These are phyloP conservation scores for Geoglossum cookeanum DNA, from an alignment of 2,329 filamentous ascomycete species.

Conservation along the genomic window DNA sequence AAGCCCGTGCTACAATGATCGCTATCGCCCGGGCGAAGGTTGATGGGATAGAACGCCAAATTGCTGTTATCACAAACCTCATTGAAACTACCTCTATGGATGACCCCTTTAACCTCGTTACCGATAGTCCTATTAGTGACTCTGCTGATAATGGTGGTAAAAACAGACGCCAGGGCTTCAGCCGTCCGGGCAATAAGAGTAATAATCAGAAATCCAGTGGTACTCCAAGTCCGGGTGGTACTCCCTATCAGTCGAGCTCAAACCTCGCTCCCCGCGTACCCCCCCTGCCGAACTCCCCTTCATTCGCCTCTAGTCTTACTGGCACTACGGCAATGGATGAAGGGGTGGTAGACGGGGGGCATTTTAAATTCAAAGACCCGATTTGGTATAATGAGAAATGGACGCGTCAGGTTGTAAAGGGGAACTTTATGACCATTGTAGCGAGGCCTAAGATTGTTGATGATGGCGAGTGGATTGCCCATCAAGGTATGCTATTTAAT, in stretches of 20 bases:
- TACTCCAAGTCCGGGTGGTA: conserved; percentile 10
- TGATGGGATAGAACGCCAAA: no score
- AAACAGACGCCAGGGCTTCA: conserved; percentile 21
- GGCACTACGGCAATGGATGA: background rate
- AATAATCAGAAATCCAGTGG: conserved; percentile 19
- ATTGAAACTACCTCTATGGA: no score
- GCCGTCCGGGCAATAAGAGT: conserved; percentile 22
- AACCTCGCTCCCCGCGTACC: background rate
- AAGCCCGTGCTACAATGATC: no score
- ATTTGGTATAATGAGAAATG: conserved; percentile 48
- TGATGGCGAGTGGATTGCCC: conserved; percentile 85
- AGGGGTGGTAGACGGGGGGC: background rate
- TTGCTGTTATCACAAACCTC: no score
- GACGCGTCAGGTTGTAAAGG: conserved; percentile 50
- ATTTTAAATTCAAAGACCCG: conserved; percentile 22
- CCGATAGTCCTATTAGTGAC: background rate
- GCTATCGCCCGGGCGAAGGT: no score
- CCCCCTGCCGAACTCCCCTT: conserved; percentile 2
- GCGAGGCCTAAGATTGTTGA: conserved; percentile 86
- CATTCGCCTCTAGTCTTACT: background rate
- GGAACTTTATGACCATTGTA: conserved; percentile 92
- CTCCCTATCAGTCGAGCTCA: background rate
- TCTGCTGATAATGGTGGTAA: background rate
- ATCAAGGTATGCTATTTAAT: conserved; percentile 50
- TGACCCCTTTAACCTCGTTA: no score